phyloP scores from a whole-genome alignment of 2,329 filamentous ascomycete species.

The Aspergillus eucalypticola region DNA sequence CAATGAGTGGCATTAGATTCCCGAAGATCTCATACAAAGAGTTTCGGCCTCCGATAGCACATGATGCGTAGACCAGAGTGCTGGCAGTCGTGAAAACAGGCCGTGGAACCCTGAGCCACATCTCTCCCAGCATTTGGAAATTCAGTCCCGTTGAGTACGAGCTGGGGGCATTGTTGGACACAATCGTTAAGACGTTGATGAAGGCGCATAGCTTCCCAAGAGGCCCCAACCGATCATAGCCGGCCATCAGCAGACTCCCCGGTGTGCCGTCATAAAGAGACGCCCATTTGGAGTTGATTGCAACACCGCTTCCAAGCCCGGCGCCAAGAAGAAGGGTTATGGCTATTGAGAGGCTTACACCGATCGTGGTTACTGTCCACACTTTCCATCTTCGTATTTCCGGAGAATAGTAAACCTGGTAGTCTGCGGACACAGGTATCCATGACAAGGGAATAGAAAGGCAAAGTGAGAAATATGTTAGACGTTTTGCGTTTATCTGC shows the following conservation, averaged over 20 bases:
- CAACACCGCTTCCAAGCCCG: conserved; percentile 43
- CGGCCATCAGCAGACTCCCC: conserved; percentile 42
- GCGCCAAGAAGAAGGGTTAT: conserved; percentile 43
- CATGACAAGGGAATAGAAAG: conserved; percentile 39
- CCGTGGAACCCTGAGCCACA: conserved; percentile 42
- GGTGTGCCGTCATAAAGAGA: conserved; percentile 27
- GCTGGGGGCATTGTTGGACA: conserved; percentile 48
- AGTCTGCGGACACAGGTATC: conserved; percentile 42
- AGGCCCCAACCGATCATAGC: conserved; percentile 40
- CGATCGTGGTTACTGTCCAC: conserved; percentile 42
- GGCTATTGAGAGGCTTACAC: conserved; percentile 35
- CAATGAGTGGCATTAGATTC: conserved; percentile 49
- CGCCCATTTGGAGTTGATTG: conserved; percentile 30
- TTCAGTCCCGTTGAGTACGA: conserved; percentile 49
- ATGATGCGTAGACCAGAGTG: conserved; percentile 45
- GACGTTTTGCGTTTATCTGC: conserved; percentile 37
- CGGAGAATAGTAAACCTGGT: conserved; percentile 48
- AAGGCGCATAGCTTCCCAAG: conserved; percentile 49
- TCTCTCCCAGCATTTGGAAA: conserved; percentile 45
- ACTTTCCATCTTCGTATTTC: conserved; percentile 37
- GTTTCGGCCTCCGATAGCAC: conserved; percentile 47
- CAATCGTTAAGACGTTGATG: conserved; percentile 44
- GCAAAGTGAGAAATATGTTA: conserved; percentile 41
- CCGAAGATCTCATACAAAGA: conserved; percentile 48
- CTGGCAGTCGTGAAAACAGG: conserved; percentile 46